Evolutionary conservation across 371 early-diverging fungal species (phyloP).

Genomic region (Homolaphlyctis polyrhiza): DNA sequence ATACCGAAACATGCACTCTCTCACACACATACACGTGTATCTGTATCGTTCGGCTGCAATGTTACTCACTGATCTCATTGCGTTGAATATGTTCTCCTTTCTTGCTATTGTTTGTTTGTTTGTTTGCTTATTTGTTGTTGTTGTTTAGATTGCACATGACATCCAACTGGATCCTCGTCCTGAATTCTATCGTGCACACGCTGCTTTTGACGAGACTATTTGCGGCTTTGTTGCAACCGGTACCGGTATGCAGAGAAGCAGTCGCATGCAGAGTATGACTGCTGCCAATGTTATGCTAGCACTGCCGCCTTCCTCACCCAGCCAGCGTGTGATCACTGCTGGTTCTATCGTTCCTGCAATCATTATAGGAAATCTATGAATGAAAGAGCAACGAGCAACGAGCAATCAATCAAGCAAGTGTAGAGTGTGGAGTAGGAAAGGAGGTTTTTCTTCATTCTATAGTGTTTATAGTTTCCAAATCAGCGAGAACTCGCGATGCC

Average conservation of each 20-base stretch:
- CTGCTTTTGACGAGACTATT: conserved; percentile 22
- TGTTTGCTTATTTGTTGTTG: not conserved
- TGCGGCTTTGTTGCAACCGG: conserved; percentile 52
- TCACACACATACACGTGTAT: not conserved
- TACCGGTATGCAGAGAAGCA: conserved; percentile 74
- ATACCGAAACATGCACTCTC: not conserved
- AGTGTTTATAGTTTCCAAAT: no score
- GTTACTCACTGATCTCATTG: no score
- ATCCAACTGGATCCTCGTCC: conserved; percentile 73
- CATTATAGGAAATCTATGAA: not conserved
- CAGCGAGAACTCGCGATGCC: not conserved
- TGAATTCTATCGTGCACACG: conserved; percentile 68
- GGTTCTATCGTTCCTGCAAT: not conserved
- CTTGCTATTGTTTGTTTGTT: no score
- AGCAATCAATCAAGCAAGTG: no score
- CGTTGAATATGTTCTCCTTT: no score
- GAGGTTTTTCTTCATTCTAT: no score
- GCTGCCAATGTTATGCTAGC: conserved; percentile 73
- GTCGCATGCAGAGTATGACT: conserved; percentile 71
- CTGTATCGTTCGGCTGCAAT: no score
- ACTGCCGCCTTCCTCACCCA: not conserved
- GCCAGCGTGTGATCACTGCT: not conserved
- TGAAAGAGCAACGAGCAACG: no score
- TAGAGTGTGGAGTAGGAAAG: no score
- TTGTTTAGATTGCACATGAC: conserved; percentile 37